Evolutionary conservation across 805 yeast genomes (phyloP), one percentile per base, ranked within the genome.

Genomic region (Candida odintsovae): DNA sequence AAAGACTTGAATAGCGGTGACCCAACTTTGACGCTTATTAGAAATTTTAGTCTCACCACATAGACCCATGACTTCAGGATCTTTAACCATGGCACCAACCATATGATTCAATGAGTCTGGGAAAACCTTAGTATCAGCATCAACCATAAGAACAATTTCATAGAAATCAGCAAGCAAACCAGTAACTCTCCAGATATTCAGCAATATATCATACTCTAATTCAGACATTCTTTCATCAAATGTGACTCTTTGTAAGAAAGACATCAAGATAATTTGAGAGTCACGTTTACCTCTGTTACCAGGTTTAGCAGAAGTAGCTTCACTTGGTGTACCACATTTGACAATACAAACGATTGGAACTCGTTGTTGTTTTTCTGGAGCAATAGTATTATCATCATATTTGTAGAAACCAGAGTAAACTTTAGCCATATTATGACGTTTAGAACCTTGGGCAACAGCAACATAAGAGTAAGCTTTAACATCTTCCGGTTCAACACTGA

Each of bases 281-380:
- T 90, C 97, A 69, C 97, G 86, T 66, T 90, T 90, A 68, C 97
- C 97, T 73, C 97, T 82, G 64, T 90, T 90, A 55, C 97, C 97
- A 5, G 96, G 96, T 61, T 82, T 83, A 3, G 82, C 71, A 4
- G 83, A 72, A 13, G 75, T 73, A 28, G 78, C 82, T 63, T 89
- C 96, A 20, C 73, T 82, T 12, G 89, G 88, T 0, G 96, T 83
- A 50, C 97, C 97, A 66, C 95, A 86, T 64, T 90, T 90, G 26
- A 87, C 95, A 56, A 90, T 72, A 26, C 83, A 70, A 20, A 90
- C 62, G 53, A 90, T 72, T 1, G 97, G 97, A 21, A 86, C 86
- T 52, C 89, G 76, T 62, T 86, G 90, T 67, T 92, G 98, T 56
- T 85, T 85, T 50, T 86, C 90, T 1, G 70, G 68, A 2, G 92